Percentiles rank a stretch among this genome's conserved stretches.
These are phyloP conservation scores for Globisporangium paddicum DNA, from an alignment of 352 stramenopile genomes.

Conservation along the genomic window DNA sequence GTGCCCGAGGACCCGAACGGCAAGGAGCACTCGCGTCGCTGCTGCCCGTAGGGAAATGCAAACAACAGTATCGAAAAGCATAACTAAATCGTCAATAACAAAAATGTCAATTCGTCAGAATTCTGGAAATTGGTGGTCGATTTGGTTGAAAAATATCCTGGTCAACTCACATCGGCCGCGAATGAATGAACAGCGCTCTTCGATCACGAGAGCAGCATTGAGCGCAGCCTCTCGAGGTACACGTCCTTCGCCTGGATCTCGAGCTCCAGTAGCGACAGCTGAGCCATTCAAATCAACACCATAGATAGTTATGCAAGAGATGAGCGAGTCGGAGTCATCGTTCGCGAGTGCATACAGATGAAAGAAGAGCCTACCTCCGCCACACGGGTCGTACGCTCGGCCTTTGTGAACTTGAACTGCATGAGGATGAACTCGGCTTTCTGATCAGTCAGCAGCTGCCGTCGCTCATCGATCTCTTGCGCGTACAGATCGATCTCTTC, in stretches of 20 bases:
- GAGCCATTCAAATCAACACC: background rate
- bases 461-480: constrained; percentile 44
- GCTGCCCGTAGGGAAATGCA: constrained; percentile 9
- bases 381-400: constrained; percentile 38
- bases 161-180: background rate
- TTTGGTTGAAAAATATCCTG: background rate
- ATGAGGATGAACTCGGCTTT: constrained; percentile 43
- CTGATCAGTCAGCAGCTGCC: constrained; percentile 23
- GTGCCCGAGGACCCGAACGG: constrained; percentile 37
- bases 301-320: background rate
- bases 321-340: background rate
- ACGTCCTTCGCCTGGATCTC: constrained; percentile 66
- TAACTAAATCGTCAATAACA: background rate
- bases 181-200: background rate
- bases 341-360: background rate
- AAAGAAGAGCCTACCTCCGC: constrained; percentile 41
- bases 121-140: background rate
- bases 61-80: background rate
- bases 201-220: constrained; percentile 26
- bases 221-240: constrained; percentile 56
- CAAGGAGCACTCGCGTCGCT: constrained; percentile 31
- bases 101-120: background rate
- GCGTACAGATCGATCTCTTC: constrained; percentile 62
- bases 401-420: constrained; percentile 39
- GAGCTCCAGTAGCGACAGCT: constrained; percentile 65